Evolutionary conservation across 2,329 filamentous ascomycete species (phyloP).

Genomic region (Neoscytalidium dimidiatum): DNA sequence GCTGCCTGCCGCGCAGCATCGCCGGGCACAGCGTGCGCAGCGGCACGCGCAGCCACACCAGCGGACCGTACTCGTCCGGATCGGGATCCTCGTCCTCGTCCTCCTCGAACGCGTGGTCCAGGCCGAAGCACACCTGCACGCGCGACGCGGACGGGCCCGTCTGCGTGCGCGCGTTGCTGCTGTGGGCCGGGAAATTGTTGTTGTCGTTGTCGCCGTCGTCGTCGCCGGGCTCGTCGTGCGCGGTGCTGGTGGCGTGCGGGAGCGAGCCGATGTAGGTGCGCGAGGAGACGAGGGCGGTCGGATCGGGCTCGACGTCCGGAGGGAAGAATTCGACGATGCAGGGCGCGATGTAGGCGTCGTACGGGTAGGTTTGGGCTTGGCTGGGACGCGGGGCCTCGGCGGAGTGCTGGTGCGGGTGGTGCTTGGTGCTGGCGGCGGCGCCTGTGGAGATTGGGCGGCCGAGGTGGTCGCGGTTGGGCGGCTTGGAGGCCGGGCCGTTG

Average conservation of each 20-base stretch:
- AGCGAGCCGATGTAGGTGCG: background rate
- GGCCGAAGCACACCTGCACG: background rate
- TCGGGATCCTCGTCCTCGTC: background rate
- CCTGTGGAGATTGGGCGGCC: too few species aligned
- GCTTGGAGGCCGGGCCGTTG: too few species aligned
- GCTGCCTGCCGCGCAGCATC: background rate
- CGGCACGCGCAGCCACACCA: background rate
- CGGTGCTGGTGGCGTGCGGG: background rate
- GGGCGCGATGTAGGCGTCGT: background rate
- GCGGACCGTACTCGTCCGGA: background rate
- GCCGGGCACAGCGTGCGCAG: background rate
- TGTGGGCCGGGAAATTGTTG: background rate
- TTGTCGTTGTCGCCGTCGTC: background rate
- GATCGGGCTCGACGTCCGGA: background rate
- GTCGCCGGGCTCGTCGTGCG: background rate
- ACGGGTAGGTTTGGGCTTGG: too few species aligned
- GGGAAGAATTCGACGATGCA: background rate
- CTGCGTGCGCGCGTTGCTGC: too few species aligned
- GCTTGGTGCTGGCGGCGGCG: too few species aligned
- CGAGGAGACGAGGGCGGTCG: background rate
- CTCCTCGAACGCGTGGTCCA: background rate
- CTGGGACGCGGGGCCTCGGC: too few species aligned
- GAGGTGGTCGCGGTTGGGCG: too few species aligned
- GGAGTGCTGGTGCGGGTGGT: too few species aligned
- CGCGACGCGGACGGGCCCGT: background rate